Conservation (phyloP, 257 asterid genomes). For the Scutellaria barbata region DNA sequence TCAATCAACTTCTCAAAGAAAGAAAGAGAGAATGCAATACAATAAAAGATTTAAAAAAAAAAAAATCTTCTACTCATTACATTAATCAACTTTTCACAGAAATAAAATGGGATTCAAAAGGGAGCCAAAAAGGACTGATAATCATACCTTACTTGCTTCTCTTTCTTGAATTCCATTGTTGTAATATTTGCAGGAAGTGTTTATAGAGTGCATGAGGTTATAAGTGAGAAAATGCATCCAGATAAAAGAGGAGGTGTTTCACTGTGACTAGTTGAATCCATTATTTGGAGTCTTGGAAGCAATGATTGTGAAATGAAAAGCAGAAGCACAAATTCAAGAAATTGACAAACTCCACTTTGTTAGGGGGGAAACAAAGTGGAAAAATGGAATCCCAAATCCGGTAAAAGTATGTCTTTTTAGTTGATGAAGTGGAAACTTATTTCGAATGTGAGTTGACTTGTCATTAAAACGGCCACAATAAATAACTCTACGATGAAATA, state of each 20-base stretch:
- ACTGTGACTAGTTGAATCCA: neutral
- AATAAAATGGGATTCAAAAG: neutral
- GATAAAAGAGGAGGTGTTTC: neutral
- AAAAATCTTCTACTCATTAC: neutral
- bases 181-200: neutral
- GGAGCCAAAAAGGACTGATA: neutral
- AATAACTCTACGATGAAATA: conserved; percentile 27
- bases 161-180: conserved; percentile 63
- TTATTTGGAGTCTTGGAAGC: neutral
- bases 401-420: conserved; percentile 10
- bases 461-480: neutral
- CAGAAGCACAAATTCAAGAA: conserved; percentile 20
- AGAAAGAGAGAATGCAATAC: no score
- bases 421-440: conserved; percentile 32
- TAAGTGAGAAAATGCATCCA: neutral
- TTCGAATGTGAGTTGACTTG: conserved; percentile 40
- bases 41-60: no score
- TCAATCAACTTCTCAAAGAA: neutral
- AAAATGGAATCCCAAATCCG: conserved; percentile 31
- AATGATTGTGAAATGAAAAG: conserved; percentile 19
- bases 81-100: neutral
- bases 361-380: conserved; percentile 15
- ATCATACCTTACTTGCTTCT: conserved; percentile 64
- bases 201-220: neutral
- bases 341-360: conserved; percentile 11